A percentile compares a stretch with the other conserved stretches of the same genome.
Conservation (phyloP, 768 basidiomycete species). For the Suillus decipiens region DNA sequence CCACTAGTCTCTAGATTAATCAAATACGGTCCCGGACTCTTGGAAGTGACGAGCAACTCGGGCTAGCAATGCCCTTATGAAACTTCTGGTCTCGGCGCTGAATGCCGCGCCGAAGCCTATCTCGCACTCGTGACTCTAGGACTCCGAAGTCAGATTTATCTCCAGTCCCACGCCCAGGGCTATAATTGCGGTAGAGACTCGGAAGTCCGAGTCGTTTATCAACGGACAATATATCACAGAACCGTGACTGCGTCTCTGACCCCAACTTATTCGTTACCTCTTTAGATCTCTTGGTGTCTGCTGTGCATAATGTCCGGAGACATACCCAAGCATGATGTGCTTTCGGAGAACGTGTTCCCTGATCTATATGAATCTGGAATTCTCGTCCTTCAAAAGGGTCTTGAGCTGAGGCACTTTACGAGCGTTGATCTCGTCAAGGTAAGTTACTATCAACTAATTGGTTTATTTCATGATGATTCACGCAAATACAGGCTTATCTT, state of each 20-base stretch:
- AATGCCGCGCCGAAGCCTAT: background rate
- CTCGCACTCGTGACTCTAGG: constrained; percentile 4
- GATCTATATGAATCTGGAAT: constrained; percentile 67
- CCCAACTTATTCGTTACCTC: constrained; percentile 6
- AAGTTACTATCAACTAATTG: background rate
- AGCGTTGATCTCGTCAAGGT: constrained; percentile 69
- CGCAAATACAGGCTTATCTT: constrained; percentile 54
- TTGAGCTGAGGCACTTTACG: constrained; percentile 51
- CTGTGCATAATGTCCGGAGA: constrained; percentile 16
- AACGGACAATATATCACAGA: constrained; percentile 12
- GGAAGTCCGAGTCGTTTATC: constrained; percentile 25
- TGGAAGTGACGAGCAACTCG: background rate
- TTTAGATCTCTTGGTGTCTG: constrained; percentile 10
- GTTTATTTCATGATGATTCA: background rate
- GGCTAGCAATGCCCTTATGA: background rate
- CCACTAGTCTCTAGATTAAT: background rate
- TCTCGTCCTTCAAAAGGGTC: constrained; percentile 53
- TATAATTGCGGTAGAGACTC: constrained; percentile 16
- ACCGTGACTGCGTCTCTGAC: constrained; percentile 1
- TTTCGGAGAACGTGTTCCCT: constrained; percentile 35
- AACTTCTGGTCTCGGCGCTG: background rate
- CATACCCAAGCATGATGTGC: constrained; percentile 12
- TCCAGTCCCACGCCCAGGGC: constrained; percentile 11
- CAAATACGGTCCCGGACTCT: background rate
- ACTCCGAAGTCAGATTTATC: background rate